These are phyloP conservation scores for Dioscorea cayenensis DNA, from an alignment of 116 monocot genomes.

Conservation along the genomic window DNA sequence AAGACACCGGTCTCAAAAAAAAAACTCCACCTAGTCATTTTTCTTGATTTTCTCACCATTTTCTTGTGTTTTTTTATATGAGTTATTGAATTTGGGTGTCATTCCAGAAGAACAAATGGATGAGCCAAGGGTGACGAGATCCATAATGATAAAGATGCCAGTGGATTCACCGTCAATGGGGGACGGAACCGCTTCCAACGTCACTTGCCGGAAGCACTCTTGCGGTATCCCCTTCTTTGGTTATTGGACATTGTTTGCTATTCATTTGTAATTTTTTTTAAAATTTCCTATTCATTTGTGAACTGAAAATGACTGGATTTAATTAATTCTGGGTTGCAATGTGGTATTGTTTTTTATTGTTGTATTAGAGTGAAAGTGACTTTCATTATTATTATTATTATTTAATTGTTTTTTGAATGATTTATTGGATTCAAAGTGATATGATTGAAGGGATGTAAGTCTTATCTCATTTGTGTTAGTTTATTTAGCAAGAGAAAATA, in stretches of 20 bases:
- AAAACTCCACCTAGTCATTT: not conserved
- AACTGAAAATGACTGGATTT: too few species aligned
- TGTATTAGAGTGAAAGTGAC: too few species aligned
- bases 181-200: constrained; percentile 37
- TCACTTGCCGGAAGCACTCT: constrained; percentile 54
- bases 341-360: too few species aligned
- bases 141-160: constrained; percentile 73
- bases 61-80: not conserved
- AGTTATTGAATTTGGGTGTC: not conserved
- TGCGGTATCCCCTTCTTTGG: constrained; percentile 62
- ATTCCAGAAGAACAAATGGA: constrained; percentile 15
- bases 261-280: too few species aligned
- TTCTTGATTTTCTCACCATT: not conserved
- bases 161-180: constrained; percentile 36
- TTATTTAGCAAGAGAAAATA: too few species aligned
- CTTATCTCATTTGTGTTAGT: too few species aligned
- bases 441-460: too few species aligned
- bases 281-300: too few species aligned
- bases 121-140: constrained; percentile 50
- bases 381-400: too few species aligned
- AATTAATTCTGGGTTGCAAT: too few species aligned
- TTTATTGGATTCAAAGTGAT: too few species aligned
- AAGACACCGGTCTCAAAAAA: constrained; percentile 34
- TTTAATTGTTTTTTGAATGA: too few species aligned
- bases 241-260: constrained; percentile 1